phyloP scores from a whole-genome alignment of 1,139 yeast genomes.

The Arxiozyma bovina region DNA sequence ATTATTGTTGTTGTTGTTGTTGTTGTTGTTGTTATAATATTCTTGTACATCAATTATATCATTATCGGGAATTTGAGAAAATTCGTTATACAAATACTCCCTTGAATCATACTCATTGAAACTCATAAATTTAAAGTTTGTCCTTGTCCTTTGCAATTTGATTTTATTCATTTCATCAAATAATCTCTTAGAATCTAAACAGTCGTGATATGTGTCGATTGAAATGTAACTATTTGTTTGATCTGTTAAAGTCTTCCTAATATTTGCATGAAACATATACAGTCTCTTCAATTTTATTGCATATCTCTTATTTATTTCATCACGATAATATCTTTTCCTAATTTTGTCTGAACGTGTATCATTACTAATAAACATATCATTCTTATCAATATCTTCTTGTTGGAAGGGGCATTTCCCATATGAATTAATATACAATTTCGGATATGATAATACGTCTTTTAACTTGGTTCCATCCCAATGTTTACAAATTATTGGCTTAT shows the following conservation, averaged over 20 bases:
- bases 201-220: background rate
- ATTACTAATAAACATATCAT: conserved; percentile 5
- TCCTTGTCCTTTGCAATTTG: conserved; percentile 5
- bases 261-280: conserved; percentile 1
- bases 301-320: conserved; percentile 26
- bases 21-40: background rate
- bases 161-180: conserved; percentile 3
- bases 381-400: conserved; percentile 33
- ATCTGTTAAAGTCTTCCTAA: background rate
- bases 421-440: conserved; percentile 33
- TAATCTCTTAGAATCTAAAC: conserved; percentile 5
- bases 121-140: conserved; percentile 9
- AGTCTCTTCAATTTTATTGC: conserved; percentile 27
- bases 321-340: conserved; percentile 17
- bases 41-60: background rate
- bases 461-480: conserved; percentile 48
- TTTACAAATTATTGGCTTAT: conserved; percentile 67
- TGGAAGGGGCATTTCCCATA: conserved; percentile 62
- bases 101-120: conserved; percentile 7
- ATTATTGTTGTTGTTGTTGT: too few species aligned
- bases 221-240: background rate
- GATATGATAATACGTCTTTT: conserved; percentile 33
- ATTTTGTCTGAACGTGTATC: conserved; percentile 6
- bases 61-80: background rate
- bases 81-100: background rate